Conservation (phyloP, 106 monocot genomes). For the Iris macrosiphon region DNA sequence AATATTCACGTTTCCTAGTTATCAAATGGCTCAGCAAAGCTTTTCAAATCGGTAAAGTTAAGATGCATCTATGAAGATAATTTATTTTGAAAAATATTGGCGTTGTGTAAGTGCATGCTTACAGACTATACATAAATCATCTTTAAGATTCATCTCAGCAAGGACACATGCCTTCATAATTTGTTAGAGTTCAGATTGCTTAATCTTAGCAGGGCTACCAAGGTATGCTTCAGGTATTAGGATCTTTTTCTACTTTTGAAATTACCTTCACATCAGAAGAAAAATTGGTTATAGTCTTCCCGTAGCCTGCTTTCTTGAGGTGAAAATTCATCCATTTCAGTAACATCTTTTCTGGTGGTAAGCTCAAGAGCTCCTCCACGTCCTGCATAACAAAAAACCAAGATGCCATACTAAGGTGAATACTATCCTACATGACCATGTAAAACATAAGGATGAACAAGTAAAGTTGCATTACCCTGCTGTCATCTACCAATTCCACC, state of each 20-base stretch:
- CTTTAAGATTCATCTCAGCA: no score
- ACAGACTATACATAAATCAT: no score
- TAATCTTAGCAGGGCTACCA: no score
- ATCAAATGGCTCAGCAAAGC: no score
- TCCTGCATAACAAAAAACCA: slow-evolving; percentile 33
- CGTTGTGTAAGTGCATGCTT: no score
- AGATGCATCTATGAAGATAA: no score
- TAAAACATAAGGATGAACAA: neutral
- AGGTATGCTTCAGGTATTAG: no score
- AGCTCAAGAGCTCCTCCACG: slow-evolving; percentile 54
- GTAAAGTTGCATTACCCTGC: slow-evolving; percentile 34
- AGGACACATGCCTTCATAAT: no score
- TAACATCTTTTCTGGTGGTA: slow-evolving; percentile 65
- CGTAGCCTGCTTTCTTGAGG: slow-evolving; percentile 69
- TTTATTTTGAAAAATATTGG: no score
- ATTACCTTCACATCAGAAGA: slow-evolving; percentile 65
- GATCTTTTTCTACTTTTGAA: neutral
- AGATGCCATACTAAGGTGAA: neutral
- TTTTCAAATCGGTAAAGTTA: no score
- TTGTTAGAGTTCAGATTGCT: no score
- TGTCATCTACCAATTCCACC: slow-evolving; percentile 81
- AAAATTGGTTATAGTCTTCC: slow-evolving; percentile 59
- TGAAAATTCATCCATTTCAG: slow-evolving; percentile 81
- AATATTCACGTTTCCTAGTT: no score
- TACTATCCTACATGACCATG: neutral